These are phyloP conservation scores for Russula brevipes DNA, from an alignment of 768 basidiomycete genomes.

Conservation along the genomic window DNA sequence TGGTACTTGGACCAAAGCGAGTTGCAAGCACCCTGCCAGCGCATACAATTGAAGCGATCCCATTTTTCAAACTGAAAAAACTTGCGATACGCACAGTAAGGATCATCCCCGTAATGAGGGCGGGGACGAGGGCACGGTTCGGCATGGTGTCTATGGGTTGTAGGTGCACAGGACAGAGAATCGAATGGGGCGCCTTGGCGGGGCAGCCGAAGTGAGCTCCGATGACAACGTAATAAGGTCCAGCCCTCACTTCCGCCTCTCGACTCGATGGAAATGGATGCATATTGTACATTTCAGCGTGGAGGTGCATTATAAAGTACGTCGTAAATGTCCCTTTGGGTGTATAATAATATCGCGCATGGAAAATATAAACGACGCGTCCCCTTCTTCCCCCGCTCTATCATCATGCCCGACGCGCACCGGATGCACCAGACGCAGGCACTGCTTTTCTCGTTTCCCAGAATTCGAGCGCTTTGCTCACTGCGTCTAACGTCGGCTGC, in stretches of 20 bases:
- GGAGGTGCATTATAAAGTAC: neutral
- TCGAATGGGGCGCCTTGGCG: no score
- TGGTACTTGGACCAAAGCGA: slow-evolving; percentile 83
- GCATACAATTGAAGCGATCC: slow-evolving; percentile 5
- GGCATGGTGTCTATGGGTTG: slow-evolving; percentile 44
- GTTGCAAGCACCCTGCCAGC: slow-evolving; percentile 64
- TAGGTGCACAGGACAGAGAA: neutral
- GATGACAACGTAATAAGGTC: no score
- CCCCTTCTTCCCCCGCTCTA: neutral
- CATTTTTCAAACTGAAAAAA: neutral
- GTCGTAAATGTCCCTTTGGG: slow-evolving; percentile 2
- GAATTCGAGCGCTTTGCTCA: slow-evolving; percentile 65
- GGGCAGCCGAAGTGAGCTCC: no score
- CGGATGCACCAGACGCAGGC: slow-evolving; percentile 1
- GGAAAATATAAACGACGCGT: neutral
- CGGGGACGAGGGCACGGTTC: slow-evolving; percentile 59
- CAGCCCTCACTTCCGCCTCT: no score
- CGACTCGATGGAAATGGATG: no score
- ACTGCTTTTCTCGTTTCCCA: slow-evolving; percentile 29
- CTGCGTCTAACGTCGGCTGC: slow-evolving; percentile 68
- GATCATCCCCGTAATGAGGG: slow-evolving; percentile 91
- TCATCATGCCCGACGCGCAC: slow-evolving; percentile 6
- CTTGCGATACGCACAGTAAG: slow-evolving; percentile 53
- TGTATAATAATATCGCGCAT: slow-evolving; percentile 17
- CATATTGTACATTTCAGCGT: neutral